Conservation (phyloP, 805 yeast species). For the Pichia exigua region DNA sequence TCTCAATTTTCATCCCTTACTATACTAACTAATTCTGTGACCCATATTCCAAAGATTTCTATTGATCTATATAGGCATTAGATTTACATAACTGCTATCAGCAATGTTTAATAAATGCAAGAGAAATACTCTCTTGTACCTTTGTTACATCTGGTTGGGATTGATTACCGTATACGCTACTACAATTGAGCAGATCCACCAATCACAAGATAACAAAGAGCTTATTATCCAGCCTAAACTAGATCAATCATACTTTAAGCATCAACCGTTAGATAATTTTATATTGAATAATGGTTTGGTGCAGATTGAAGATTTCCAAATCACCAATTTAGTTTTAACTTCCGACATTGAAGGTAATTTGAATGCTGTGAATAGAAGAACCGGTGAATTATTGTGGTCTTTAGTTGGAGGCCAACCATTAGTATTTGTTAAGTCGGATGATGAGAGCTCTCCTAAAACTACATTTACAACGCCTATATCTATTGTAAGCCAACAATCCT, state of each 20-base stretch:
- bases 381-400: constrained; percentile 75
- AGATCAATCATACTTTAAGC: not conserved
- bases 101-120: not conserved
- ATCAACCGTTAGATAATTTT: not conserved
- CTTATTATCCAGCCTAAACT: not conserved
- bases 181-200: not conserved
- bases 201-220: not conserved
- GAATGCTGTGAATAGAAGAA: constrained; percentile 68
- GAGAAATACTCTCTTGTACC: not conserved
- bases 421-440: constrained; percentile 31
- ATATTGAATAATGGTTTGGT: not conserved
- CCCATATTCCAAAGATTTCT: not conserved
- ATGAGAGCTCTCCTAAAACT: not conserved
- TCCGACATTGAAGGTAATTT: constrained; percentile 84
- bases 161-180: not conserved
- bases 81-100: not conserved
- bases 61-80: not conserved
- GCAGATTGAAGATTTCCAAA: constrained; percentile 23
- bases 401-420: constrained; percentile 58
- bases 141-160: not conserved
- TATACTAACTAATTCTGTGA: not conserved
- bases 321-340: constrained; percentile 52
- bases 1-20: too few species aligned
- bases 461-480: constrained; percentile 5
- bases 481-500: not conserved